Percentiles rank a stretch among this genome's conserved stretches.
These are phyloP conservation scores for Zoysia japonica DNA, from an alignment of 176 grass and related monocot genomes.

Conservation along the genomic window DNA sequence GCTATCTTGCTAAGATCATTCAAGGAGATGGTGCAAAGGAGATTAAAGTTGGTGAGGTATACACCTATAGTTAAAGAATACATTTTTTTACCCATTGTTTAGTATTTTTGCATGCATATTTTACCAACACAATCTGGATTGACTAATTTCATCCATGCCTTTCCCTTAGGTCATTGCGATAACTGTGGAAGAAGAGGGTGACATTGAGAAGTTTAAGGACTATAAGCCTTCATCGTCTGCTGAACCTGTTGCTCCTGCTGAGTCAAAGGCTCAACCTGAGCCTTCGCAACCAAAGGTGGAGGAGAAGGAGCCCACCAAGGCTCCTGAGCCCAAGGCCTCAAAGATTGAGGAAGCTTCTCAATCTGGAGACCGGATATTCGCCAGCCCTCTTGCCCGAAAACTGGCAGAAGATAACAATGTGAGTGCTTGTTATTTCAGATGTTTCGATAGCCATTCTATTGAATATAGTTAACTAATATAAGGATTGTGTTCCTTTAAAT, in stretches of 20 bases:
- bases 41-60: constrained; percentile 96
- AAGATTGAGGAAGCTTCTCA: constrained; percentile 59
- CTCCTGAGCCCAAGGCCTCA: constrained; percentile 52
- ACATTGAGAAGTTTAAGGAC: constrained; percentile 88
- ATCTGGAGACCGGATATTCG: constrained; percentile 71
- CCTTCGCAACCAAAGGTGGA: constrained; percentile 54
- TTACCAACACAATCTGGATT: not conserved
- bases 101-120: not conserved
- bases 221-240: constrained; percentile 71
- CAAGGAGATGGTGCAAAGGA: constrained; percentile 90
- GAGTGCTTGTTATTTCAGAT: constrained; percentile 25
- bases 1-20: constrained; percentile 96
- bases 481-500: constrained; percentile 29
- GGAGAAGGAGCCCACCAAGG: constrained; percentile 46
- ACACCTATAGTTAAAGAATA: constrained; percentile 23
- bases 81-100: not conserved
- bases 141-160: constrained; percentile 3
- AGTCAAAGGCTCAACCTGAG: constrained; percentile 41
- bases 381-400: constrained; percentile 89
- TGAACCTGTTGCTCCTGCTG: constrained; percentile 52
- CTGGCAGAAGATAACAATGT: constrained; percentile 80
- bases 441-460: constrained; percentile 3
- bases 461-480: not conserved
- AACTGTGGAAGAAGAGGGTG: constrained; percentile 88
- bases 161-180: constrained; percentile 64